Evolutionary conservation across 257 asterid genomes (phyloP), one percentile per base, ranked within the genome.

Genomic region (Rhazya stricta): DNA sequence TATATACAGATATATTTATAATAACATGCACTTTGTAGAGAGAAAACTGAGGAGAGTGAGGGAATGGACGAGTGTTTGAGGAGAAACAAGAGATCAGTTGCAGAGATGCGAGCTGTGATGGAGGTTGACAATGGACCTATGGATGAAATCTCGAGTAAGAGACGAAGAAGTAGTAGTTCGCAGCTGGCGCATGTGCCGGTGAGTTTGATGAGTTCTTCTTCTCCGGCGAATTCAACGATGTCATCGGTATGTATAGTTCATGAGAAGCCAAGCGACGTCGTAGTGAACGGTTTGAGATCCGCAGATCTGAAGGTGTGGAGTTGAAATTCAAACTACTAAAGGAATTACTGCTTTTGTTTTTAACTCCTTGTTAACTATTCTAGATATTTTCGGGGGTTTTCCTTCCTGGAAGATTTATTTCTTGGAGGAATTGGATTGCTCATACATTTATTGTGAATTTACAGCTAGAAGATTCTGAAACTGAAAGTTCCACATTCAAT

Each of bases 281-380:
- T 43, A 18, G 74, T 78, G 79, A 78, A 54, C 73, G 65, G 74
- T 45, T 54, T 70, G 83, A 75, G 85, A 78, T 78, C 89, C 19
- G 67, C 84, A 80, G 97, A 93, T 88, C 96, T 89, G 92, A 88
- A 89, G 95, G 92, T 87, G 73, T 82, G 42, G 36, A 71, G 76
- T 61, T 74, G 50, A 60, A 83, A 81, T 83, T 84, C 51, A 32
- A 80, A 77, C 45, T 73, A 58, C 10, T 4, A 10, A 41, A 43
- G 71, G 18, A 46, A 48, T 75, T 66, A 9, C 73, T 25, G 9
- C 68, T 62, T 1, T 54, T 32, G 69, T 32, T 25, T 62, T 62
- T n/a, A n/a, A n/a, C n/a, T 32, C 34, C 23, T 16, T 32, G 43
- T 63, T 63, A 6, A 29, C 4, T 29, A 66, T 65, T 21, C 71